Conservation (phyloP, 2,329 filamentous ascomycete species). For the Dothideomycetidae sp. region DNA sequence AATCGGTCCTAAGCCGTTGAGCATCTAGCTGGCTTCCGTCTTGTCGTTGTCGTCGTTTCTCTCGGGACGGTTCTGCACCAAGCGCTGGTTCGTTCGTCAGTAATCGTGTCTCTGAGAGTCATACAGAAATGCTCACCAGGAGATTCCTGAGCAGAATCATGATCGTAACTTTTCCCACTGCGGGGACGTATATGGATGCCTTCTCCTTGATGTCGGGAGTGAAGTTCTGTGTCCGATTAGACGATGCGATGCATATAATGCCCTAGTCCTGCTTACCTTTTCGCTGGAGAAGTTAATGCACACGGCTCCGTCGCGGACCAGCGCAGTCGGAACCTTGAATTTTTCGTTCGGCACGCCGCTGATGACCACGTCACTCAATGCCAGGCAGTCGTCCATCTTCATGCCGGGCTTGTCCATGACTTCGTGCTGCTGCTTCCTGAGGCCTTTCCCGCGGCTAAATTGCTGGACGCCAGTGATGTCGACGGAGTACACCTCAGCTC, state of each 20-base stretch:
- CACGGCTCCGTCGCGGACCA: slow-evolving; percentile 80
- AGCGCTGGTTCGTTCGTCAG: slow-evolving; percentile 20
- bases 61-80: slow-evolving; percentile 30
- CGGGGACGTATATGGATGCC: slow-evolving; percentile 91
- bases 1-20: slow-evolving; percentile 6
- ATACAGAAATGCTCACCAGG: slow-evolving; percentile 45
- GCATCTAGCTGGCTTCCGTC: slow-evolving; percentile 11
- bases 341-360: slow-evolving; percentile 76
- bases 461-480: slow-evolving; percentile 84
- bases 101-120: slow-evolving; percentile 14
- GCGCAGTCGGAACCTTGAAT: slow-evolving; percentile 76
- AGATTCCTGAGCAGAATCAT: slow-evolving; percentile 80
- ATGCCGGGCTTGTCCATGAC: slow-evolving; percentile 71
- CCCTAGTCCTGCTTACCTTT: slow-evolving; percentile 38
- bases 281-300: slow-evolving; percentile 97
- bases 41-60: slow-evolving; percentile 18
- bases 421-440: slow-evolving; percentile 74
- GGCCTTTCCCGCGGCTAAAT: slow-evolving; percentile 78
- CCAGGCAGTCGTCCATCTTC: slow-evolving; percentile 65
- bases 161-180: slow-evolving; percentile 95
- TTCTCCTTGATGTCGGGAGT: slow-evolving; percentile 81
- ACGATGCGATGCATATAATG: slow-evolving; percentile 2
- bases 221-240: slow-evolving; percentile 50
- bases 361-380: slow-evolving; percentile 86
- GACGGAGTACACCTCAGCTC: slow-evolving; percentile 86